These are phyloP conservation scores for Globisporangium apiculatum DNA, from an alignment of 352 stramenopile genomes.

Conservation along the genomic window DNA sequence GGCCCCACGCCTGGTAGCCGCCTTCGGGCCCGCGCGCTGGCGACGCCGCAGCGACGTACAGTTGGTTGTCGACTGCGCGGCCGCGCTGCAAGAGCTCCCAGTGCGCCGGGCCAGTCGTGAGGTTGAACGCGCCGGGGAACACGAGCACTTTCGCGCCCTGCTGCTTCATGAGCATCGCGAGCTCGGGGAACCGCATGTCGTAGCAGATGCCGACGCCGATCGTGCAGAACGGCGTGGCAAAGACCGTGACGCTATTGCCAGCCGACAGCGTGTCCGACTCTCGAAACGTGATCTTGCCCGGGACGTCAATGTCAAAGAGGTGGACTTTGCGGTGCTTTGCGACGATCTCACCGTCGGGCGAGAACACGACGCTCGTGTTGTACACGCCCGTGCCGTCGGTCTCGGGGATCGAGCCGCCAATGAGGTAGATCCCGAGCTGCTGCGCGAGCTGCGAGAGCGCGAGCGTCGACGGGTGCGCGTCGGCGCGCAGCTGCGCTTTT, in stretches of 20 bases:
- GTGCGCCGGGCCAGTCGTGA: conserved; percentile 94
- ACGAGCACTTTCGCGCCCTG: conserved; percentile 83
- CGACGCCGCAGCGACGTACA: conserved; percentile 95
- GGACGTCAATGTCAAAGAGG: conserved; percentile 99
- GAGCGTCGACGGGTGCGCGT: conserved; percentile 77
- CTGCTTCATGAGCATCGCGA: conserved; percentile 95
- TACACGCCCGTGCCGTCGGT: conserved; percentile 88
- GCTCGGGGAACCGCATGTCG: conserved; percentile 99
- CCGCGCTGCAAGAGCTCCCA: conserved; percentile 98
- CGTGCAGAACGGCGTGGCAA: conserved; percentile 87
- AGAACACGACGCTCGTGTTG: conserved; percentile 99
- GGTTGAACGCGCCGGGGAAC: conserved; percentile 84
- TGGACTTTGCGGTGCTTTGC: conserved; percentile 99
- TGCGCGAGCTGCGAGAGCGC: conserved; percentile 88
- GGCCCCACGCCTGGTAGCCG: conserved; percentile 98
- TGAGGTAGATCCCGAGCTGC: conserved; percentile 88
- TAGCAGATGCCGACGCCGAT: conserved; percentile 99
- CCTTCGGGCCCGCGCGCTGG: conserved; percentile 92
- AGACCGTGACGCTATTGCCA: conserved; percentile 84
- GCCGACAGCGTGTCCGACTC: conserved; percentile 98
- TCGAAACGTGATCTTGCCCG: conserved; percentile 98
- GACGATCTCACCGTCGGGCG: conserved; percentile 90
- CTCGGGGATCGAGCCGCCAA: conserved; percentile 97
- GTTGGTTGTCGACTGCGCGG: conserved; percentile 92
- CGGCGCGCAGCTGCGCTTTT: conserved; percentile 42